Conservation (phyloP, 495 filamentous ascomycete species). For the Lophium mytilinum region DNA sequence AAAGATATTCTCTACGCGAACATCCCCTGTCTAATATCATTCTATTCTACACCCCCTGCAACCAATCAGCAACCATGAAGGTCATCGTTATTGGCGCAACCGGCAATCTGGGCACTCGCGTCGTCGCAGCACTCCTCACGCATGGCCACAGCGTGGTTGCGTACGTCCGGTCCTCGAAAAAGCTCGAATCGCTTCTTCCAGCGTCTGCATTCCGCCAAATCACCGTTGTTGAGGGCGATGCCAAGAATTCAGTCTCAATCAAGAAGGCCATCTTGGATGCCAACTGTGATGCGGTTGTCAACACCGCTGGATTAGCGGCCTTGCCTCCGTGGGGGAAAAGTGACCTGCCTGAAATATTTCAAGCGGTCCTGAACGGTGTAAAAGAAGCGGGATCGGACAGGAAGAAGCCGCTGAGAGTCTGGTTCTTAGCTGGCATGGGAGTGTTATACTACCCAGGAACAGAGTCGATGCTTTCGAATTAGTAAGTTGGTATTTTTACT, state of each 20-base stretch:
- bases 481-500: too few species aligned
- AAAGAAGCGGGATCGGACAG: too few species aligned
- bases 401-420: too few species aligned
- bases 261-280: conserved; percentile 29
- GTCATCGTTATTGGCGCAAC: conserved; percentile 41
- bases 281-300: conserved; percentile 37
- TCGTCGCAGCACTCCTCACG: conserved; percentile 35
- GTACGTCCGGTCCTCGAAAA: conserved; percentile 35
- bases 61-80: conserved; percentile 33
- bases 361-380: conserved; percentile 15
- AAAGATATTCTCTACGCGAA: too few species aligned
- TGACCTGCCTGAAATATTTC: conserved; percentile 19
- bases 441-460: too few species aligned
- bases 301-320: conserved; percentile 32
- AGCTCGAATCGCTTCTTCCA: conserved; percentile 29
- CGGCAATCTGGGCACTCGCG: conserved; percentile 37
- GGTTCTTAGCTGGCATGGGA: too few species aligned
- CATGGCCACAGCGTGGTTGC: conserved; percentile 34
- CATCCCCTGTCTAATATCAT: too few species aligned
- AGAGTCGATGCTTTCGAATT: too few species aligned
- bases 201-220: conserved; percentile 14
- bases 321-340: conserved; percentile 16
- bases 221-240: conserved; percentile 35
- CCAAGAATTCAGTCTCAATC: conserved; percentile 32
- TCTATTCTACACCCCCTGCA: too few species aligned